phyloP scores from a whole-genome alignment of 1,139 yeast genomes.

The Saccharomyces hybrid region DNA sequence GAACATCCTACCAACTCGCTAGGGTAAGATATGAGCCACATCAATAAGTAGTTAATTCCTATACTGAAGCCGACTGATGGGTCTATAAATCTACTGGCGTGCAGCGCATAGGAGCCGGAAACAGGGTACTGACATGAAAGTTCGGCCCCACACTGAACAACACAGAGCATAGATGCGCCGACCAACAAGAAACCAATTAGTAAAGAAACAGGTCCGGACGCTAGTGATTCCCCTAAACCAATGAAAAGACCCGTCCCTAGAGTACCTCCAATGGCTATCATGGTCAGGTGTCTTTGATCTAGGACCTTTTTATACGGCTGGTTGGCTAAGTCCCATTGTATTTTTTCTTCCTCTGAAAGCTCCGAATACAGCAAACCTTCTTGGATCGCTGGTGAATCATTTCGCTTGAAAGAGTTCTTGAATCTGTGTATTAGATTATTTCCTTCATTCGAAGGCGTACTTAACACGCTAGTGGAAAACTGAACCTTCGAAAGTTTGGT shows the following conservation, averaged over 20 bases:
- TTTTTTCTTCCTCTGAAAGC: neutral
- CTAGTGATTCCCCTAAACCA: slow-evolving; percentile 55
- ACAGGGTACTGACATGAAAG: slow-evolving; percentile 61
- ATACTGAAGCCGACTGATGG: slow-evolving; percentile 69
- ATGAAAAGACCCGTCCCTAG: slow-evolving; percentile 75
- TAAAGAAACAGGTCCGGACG: slow-evolving; percentile 53
- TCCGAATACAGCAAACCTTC: neutral
- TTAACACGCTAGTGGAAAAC: neutral
- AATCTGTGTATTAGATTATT: neutral
- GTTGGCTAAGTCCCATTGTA: neutral
- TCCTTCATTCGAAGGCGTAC: neutral
- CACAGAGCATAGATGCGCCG: slow-evolving; percentile 51
- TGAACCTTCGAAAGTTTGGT: neutral
- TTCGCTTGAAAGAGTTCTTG: neutral
- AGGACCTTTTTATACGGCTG: slow-evolving; percentile 1
- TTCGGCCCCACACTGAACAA: slow-evolving; percentile 64
- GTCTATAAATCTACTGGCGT: slow-evolving; percentile 57
- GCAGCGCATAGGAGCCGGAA: slow-evolving; percentile 63
- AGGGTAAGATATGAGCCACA: slow-evolving; percentile 65
- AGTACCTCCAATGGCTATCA: slow-evolving; percentile 69
- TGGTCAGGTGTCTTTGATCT: slow-evolving; percentile 17
- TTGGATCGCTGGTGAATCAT: neutral
- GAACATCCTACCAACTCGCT: slow-evolving; percentile 67
- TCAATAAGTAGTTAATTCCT: slow-evolving; percentile 64
- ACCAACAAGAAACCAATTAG: slow-evolving; percentile 48